phyloP scores from a whole-genome alignment of 2,329 filamentous ascomycete genomes.

The Alternaria infectoria region DNA sequence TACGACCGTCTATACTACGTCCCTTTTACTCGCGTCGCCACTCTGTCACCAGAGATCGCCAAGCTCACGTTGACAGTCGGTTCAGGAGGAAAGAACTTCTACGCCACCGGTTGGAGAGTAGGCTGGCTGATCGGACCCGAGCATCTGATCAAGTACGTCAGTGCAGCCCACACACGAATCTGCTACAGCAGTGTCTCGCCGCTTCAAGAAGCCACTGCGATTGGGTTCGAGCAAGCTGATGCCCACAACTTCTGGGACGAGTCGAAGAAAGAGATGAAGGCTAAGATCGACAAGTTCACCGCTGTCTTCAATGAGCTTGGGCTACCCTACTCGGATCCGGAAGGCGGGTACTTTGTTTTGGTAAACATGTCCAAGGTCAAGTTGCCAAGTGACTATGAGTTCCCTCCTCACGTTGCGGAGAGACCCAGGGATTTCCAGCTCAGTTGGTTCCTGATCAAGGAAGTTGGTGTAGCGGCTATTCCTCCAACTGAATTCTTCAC shows the following conservation, averaged over 20 bases:
- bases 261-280: slow-evolving; percentile 84
- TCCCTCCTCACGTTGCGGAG: slow-evolving; percentile 85
- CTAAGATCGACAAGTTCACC: slow-evolving; percentile 87
- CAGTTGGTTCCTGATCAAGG: slow-evolving; percentile 95
- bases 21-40: slow-evolving; percentile 91
- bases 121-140: slow-evolving; percentile 92
- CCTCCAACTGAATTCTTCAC: slow-evolving; percentile 98
- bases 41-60: slow-evolving; percentile 87
- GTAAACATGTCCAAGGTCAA: slow-evolving; percentile 91
- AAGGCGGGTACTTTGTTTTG: slow-evolving; percentile 96
- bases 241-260: slow-evolving; percentile 84
- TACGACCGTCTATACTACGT: slow-evolving; percentile 96
- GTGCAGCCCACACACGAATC: slow-evolving; percentile 91
- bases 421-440: slow-evolving; percentile 93
- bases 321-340: slow-evolving; percentile 79
- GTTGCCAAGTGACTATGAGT: slow-evolving; percentile 81
- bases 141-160: slow-evolving; percentile 87
- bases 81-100: slow-evolving; percentile 97
- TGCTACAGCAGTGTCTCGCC: slow-evolving; percentile 95
- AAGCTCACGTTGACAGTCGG: slow-evolving; percentile 90
- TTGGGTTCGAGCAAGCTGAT: slow-evolving; percentile 92
- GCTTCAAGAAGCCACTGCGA: slow-evolving; percentile 90
- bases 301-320: slow-evolving; percentile 60
- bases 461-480: slow-evolving; percentile 93
- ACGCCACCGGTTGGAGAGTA: slow-evolving; percentile 95